Evolutionary conservation across 768 basidiomycete species (phyloP), one percentile per base, ranked within the genome.

Genomic region (Mycena latifolia): DNA sequence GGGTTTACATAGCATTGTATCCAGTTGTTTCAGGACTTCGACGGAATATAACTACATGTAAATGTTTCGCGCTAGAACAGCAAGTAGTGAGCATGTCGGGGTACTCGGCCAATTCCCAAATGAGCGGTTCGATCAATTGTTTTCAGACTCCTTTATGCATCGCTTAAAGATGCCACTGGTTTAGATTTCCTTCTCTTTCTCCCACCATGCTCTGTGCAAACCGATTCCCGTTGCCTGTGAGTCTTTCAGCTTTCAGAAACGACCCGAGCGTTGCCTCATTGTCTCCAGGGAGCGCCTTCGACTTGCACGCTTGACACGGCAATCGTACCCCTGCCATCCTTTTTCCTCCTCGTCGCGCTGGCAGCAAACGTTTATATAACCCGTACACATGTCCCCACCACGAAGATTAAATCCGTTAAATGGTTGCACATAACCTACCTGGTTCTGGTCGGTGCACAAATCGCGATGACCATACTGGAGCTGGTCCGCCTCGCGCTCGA

Each of bases 391-490:
- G 29, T 18, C 24, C 10, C 18, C 22, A 33, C 33, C 25, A n/a
- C 7, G 24, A 39, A 46, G n/a, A 37, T 46, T 51, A 63, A 45
- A 43, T 59, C 62, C 12, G 39, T 46, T 18, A 63, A 61, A 69
- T 76, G 75, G 75, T 18, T 74, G 27, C 71, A 74, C 45, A 71
- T 73, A 55, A 41, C 70, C 28, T 77, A 77, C 53, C 56, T 74
- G 31, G 67, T 72, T 22, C 71, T 76, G 11, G 71, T 77, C 29
- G 63, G 64, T 1, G 67, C 71, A 3, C 71, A 70, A 20, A 69
- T 75, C 54, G 74, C 61, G 9, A 77, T 77, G 76, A 71, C 72
- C n/a, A 59, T 77, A 2, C 66, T 77, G 8, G 77, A 78, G 69
- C 61, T 78, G 31, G 57, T 69, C 24, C 72, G 77, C 28, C 73